Percentiles rank a stretch among this genome's conserved stretches.
Conservation (phyloP, 352 stramenopile species). For the Blastocystis sp. region DNA sequence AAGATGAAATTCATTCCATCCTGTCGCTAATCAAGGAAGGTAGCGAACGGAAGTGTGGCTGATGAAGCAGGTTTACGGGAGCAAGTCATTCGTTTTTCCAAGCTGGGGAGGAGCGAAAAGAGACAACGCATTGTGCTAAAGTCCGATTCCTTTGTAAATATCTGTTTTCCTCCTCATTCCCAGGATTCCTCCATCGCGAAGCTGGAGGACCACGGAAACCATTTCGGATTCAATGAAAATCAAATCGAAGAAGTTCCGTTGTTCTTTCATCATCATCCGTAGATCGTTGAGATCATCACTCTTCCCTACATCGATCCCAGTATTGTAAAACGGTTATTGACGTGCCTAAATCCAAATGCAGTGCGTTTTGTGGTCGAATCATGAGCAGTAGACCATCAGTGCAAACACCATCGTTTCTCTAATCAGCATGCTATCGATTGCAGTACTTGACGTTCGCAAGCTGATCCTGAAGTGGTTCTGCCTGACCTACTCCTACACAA, state of each 20-base stretch:
- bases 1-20: neutral
- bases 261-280: neutral
- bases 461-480: conserved; percentile 54
- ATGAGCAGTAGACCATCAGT: conserved; percentile 30
- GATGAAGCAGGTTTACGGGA: neutral
- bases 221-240: conserved; percentile 16
- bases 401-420: conserved; percentile 23
- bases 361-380: neutral
- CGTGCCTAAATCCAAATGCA: conserved; percentile 2
- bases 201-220: conserved; percentile 38
- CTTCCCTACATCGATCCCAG: conserved; percentile 20
- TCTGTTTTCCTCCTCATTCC: neutral
- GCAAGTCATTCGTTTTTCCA: neutral
- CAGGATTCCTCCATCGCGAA: conserved; percentile 25
- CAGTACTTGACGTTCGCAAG: neutral
- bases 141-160: conserved; percentile 14
- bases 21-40: neutral
- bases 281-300: conserved; percentile 27
- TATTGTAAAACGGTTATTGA: conserved; percentile 11
- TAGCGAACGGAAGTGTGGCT: neutral
- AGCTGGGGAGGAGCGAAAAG: neutral
- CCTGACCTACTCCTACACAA: conserved; percentile 48
- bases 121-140: neutral
- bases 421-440: conserved; percentile 19
- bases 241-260: conserved; percentile 16